Conservation (phyloP, 441 rosid species). For the Populus hybrid region DNA sequence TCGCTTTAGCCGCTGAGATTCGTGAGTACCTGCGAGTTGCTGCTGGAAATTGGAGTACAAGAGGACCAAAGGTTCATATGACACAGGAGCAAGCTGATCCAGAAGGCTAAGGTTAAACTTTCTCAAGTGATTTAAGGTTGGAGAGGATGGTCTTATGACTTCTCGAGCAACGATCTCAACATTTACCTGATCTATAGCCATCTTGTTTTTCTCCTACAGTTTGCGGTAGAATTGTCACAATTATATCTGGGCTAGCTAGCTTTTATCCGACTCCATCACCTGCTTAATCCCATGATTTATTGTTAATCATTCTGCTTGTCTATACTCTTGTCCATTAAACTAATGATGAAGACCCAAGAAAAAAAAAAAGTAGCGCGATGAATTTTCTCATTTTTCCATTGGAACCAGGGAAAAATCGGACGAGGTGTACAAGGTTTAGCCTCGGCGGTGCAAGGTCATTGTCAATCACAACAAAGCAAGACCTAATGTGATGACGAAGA, state of each 20-base stretch:
- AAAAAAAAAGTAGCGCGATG: too few species aligned
- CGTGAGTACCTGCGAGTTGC: background rate
- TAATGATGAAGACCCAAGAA: too few species aligned
- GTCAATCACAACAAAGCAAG: too few species aligned
- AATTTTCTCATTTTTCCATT: too few species aligned
- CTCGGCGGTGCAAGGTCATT: too few species aligned
- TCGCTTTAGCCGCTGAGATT: slow-evolving; percentile 17
- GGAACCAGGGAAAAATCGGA: too few species aligned
- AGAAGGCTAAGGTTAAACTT: slow-evolving; percentile 27
- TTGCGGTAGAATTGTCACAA: background rate
- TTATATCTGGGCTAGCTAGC: background rate
- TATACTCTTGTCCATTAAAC: too few species aligned
- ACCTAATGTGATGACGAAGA: too few species aligned
- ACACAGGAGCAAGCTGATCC: slow-evolving; percentile 30
- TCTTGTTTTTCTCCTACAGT: background rate
- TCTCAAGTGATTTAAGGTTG: slow-evolving; percentile 24
- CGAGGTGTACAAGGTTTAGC: too few species aligned
- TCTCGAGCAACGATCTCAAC: slow-evolving; percentile 15
- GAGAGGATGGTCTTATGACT: slow-evolving; percentile 31
- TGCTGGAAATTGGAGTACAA: slow-evolving; percentile 17
- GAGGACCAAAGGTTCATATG: slow-evolving; percentile 22
- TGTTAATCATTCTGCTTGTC: too few species aligned
- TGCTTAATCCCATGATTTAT: too few species aligned
- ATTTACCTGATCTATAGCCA: background rate
- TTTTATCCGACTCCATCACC: too few species aligned